These are phyloP conservation scores for Metarhizium robertsii DNA, from an alignment of 2,329 filamentous ascomycete genomes.

Conservation along the genomic window DNA sequence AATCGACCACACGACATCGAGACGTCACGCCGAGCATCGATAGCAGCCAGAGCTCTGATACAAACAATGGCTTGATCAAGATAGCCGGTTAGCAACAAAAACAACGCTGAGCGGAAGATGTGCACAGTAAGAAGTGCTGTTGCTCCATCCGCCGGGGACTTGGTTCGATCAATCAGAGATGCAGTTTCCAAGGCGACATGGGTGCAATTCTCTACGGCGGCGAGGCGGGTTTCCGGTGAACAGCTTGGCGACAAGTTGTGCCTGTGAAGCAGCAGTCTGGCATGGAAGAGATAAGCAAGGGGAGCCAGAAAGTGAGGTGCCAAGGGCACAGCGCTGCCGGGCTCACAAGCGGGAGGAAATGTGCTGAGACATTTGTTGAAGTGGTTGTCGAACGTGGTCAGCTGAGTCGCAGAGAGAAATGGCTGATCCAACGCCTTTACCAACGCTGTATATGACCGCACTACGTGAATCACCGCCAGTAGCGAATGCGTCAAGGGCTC, in stretches of 20 bases:
- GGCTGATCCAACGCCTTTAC: constrained; percentile 60
- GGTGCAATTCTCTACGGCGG: constrained; percentile 71
- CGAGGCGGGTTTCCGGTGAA: constrained; percentile 52
- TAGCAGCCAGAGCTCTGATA: constrained; percentile 59
- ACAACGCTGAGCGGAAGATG: constrained; percentile 76
- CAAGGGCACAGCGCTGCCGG: constrained; percentile 55
- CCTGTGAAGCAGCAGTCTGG: constrained; percentile 76
- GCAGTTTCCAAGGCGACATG: constrained; percentile 70
- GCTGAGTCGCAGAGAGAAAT: constrained; percentile 53
- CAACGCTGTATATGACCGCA: constrained; percentile 67
- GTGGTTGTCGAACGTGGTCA: constrained; percentile 74
- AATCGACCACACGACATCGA: constrained; percentile 75
- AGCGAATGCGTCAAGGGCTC: constrained; percentile 60
- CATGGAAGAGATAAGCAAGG: constrained; percentile 69
- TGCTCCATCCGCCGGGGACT: constrained; percentile 55
- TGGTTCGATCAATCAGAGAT: constrained; percentile 59
- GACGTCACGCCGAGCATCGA: constrained; percentile 62
- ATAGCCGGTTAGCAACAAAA: constrained; percentile 67
- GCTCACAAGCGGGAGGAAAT: constrained; percentile 68
- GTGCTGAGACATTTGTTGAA: constrained; percentile 65
- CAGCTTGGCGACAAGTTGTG: constrained; percentile 76
- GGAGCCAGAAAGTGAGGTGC: constrained; percentile 68
- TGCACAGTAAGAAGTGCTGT: constrained; percentile 72
- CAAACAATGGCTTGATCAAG: constrained; percentile 65
- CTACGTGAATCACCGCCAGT: constrained; percentile 71